Evolutionary conservation across 768 basidiomycete genomes (phyloP).

Genomic region (Calocybe cyanea): DNA sequence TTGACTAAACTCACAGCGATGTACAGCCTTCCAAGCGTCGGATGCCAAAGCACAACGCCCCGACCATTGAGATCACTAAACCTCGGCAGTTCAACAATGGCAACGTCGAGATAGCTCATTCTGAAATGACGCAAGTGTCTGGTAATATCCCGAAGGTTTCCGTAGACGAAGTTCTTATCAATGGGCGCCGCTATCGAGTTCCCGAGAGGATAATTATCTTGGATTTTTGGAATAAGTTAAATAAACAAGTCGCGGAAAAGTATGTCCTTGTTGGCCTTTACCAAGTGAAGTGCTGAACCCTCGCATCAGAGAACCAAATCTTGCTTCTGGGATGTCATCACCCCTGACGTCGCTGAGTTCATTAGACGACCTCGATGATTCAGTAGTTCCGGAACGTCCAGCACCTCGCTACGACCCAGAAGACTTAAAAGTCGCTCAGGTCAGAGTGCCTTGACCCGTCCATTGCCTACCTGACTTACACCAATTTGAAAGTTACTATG

Average conservation of each 20-base stretch:
- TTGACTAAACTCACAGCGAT: conserved; percentile 12
- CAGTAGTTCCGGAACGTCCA: conserved; percentile 22
- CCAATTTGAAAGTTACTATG: conserved; percentile 34
- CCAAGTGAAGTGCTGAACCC: background rate
- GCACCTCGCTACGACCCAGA: conserved; percentile 34
- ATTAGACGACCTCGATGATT: conserved; percentile 56
- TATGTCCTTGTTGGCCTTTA: conserved; percentile 22
- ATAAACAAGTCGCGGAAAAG: conserved; percentile 39
- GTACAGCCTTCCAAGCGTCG: conserved; percentile 74
- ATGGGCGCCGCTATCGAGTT: conserved; percentile 86
- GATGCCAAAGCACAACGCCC: conserved; percentile 64
- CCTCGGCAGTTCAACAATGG: conserved; percentile 83
- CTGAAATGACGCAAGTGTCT: conserved; percentile 44
- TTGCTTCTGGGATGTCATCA: conserved; percentile 56
- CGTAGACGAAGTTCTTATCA: conserved; percentile 83
- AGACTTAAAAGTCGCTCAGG: conserved; percentile 60
- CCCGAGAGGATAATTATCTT: conserved; percentile 89
- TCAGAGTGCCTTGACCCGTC: conserved; percentile 13
- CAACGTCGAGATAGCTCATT: conserved; percentile 81
- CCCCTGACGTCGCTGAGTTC: conserved; percentile 75
- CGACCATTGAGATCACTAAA: conserved; percentile 72
- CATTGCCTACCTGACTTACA: background rate
- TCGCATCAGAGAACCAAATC: conserved; percentile 30
- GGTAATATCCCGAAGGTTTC: conserved; percentile 42
- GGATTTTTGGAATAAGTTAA: conserved; percentile 92